Conservation (phyloP, 805 yeast genomes). For the Jamesozyma rosinii region DNA sequence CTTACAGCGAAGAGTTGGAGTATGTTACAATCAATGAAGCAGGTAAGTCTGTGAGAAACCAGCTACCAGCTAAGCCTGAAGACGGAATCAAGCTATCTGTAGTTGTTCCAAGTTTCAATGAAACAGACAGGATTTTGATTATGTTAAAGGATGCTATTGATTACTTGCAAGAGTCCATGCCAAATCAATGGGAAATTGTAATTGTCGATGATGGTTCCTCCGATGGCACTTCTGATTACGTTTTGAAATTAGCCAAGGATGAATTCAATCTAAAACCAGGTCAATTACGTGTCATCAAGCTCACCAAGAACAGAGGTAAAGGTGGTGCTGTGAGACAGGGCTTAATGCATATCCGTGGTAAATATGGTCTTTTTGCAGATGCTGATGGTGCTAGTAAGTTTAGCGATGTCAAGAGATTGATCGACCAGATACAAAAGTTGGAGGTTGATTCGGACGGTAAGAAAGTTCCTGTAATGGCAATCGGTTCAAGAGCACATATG, state of each 20-base stretch:
- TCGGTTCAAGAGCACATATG: conserved; percentile 96
- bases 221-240: conserved; percentile 70
- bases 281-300: conserved; percentile 57
- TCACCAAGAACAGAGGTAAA: conserved; percentile 78
- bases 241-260: conserved; percentile 46
- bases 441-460: conserved; percentile 16
- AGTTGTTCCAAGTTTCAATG: conserved; percentile 92
- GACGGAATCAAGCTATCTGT: conserved; percentile 54
- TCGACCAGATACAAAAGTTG: conserved; percentile 33
- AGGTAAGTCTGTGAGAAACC: conserved; percentile 25
- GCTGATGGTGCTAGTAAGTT: conserved; percentile 95
- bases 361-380: conserved; percentile 78
- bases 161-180: conserved; percentile 36
- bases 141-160: conserved; percentile 67
- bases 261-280: conserved; percentile 45
- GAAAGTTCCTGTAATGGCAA: conserved; percentile 50
- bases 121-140: conserved; percentile 55
- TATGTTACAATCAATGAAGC: conserved; percentile 42
- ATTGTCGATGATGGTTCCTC: conserved; percentile 87
- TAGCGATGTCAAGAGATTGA: conserved; percentile 50
- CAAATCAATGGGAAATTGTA: conserved; percentile 49
- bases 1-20: conserved; percentile 42
- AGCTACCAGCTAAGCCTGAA: conserved; percentile 17
- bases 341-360: conserved; percentile 62
- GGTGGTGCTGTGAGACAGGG: conserved; percentile 98